A percentile compares a stretch with the other conserved stretches of the same genome.
Evolutionary conservation across 2,329 filamentous ascomycete genomes (phyloP).

Genomic region (Penicillium crustosum): DNA sequence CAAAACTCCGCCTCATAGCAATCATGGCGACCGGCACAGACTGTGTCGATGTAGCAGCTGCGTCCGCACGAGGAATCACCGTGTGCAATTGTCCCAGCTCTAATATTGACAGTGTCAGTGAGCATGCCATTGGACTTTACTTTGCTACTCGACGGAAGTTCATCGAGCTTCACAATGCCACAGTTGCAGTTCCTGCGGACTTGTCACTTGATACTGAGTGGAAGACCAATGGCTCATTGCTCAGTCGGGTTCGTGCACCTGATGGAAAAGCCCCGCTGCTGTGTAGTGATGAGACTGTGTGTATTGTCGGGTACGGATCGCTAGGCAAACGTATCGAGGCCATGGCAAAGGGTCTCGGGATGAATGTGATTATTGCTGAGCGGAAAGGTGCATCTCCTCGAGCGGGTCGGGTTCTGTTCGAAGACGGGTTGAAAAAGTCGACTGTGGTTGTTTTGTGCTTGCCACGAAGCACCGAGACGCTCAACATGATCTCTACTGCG

Average conservation of each 20-base stretch:
- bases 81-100: constrained; percentile 50
- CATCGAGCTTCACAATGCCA: constrained; percentile 35
- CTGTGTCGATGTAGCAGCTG: constrained; percentile 47
- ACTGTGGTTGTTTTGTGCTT: constrained; percentile 33
- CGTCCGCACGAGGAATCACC: constrained; percentile 43
- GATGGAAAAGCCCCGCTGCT: constrained; percentile 42
- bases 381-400: constrained; percentile 37
- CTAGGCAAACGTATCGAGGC: constrained; percentile 37
- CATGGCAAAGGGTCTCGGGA: constrained; percentile 47
- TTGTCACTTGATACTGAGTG: constrained; percentile 34
- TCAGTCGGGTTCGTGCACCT: constrained; percentile 20
- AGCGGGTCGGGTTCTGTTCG: constrained; percentile 26
- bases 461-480: constrained; percentile 32
- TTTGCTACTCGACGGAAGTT: constrained; percentile 49
- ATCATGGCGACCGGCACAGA: constrained; percentile 51
- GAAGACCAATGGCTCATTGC: constrained; percentile 39
- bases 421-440: constrained; percentile 29
- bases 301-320: constrained; percentile 52
- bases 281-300: constrained; percentile 50
- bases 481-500: constrained; percentile 31
- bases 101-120: constrained; percentile 50
- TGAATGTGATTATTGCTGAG: constrained; percentile 51
- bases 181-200: constrained; percentile 24
- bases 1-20: constrained; percentile 46
- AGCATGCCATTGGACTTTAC: constrained; percentile 54